Base-by-base conservation (phyloP, 306 rosid species). In the Mimosa pudica region DNA sequence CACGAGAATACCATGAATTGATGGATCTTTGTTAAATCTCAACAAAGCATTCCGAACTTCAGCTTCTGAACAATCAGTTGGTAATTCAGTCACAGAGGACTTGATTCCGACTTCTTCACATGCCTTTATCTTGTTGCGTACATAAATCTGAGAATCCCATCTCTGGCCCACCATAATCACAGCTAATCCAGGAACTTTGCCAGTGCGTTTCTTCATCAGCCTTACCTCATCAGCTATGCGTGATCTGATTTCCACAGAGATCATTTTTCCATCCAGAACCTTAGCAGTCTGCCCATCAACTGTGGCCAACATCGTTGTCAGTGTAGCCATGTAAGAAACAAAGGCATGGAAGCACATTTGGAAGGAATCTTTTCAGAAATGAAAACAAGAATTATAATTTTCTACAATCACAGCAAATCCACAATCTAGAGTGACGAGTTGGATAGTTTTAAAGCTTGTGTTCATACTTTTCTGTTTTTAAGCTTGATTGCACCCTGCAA, bases 1-100 rank as follows among this genome's bases (percentile, higher is more conserved):
- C 86, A 94, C 97, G 69, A 94, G 97, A 80, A 94, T 85, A 71
- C 98, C 98, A 77, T 94, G 97, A 87, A 94, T 76, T 69, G 97
- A 87, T 18, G 91, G 92, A 87, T 94, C 97, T 77, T 57, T 82
- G 79, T 89, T 89, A 79, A 86, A 92, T 71, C 86, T 71, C 66
- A 83, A 85, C 79, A 92, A 60, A 73, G 89, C 87, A 57, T 85
- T 83, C 67, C 80, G 84, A 82, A 94, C 86, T 77, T 92, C 89
- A 13, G 83, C 88, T 80, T 86, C 93, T 62, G 90, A 78, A 82
- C 93, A 94, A 62, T 87, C 80, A 42, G 87, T 84, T 6, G 93
- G 91, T 65, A 94, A 81, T 60, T 85, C 85, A 65, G 89, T 80
- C 74, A 89, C 86, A 41, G 32, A 38, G 8, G 97, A 91, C 80